These are phyloP conservation scores for Glutinoglossum americanum DNA, from an alignment of 495 filamentous ascomycete species.

Conservation along the genomic window DNA sequence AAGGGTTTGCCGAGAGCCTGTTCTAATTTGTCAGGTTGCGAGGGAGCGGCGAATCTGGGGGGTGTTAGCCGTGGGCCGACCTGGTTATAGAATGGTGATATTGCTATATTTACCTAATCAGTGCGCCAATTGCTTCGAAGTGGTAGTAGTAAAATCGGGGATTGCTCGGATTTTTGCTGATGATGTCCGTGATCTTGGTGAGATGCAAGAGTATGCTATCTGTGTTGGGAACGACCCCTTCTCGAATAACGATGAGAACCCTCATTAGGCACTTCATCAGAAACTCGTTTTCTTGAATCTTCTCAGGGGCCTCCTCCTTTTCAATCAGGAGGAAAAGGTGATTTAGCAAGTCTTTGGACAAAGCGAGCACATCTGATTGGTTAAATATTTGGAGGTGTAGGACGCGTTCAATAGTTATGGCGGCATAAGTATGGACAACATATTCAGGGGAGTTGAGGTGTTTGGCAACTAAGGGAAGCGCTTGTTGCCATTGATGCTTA, in stretches of 20 bases:
- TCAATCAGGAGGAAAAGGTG: conserved; percentile 88
- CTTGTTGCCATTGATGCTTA: conserved; percentile 67
- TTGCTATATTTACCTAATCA: conserved; percentile 39
- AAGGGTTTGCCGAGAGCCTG: conserved; percentile 58
- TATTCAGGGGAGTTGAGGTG: conserved; percentile 74
- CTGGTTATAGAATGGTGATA: not conserved
- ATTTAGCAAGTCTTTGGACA: conserved; percentile 66
- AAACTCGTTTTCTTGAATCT: conserved; percentile 97
- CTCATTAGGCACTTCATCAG: conserved; percentile 97
- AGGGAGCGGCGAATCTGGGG: conserved; percentile 42
- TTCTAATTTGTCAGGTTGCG: conserved; percentile 52
- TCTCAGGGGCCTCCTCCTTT: conserved; percentile 56
- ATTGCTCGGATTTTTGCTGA: conserved; percentile 85
- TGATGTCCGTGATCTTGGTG: conserved; percentile 68
- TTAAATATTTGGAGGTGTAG: conserved; percentile 66
- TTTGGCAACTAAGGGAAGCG: conserved; percentile 74
- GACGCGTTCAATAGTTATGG: conserved; percentile 78
- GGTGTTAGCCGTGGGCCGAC: not conserved
- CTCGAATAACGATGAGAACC: conserved; percentile 77
- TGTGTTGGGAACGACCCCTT: conserved; percentile 43
- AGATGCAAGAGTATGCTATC: conserved; percentile 58
- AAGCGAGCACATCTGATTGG: conserved; percentile 45
- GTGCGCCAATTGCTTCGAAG: conserved; percentile 89
- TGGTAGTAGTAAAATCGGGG: conserved; percentile 96
- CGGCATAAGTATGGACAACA: conserved; percentile 91